phyloP scores from a whole-genome alignment of 164 flowering plant species.

The Chimonanthus praecox region DNA sequence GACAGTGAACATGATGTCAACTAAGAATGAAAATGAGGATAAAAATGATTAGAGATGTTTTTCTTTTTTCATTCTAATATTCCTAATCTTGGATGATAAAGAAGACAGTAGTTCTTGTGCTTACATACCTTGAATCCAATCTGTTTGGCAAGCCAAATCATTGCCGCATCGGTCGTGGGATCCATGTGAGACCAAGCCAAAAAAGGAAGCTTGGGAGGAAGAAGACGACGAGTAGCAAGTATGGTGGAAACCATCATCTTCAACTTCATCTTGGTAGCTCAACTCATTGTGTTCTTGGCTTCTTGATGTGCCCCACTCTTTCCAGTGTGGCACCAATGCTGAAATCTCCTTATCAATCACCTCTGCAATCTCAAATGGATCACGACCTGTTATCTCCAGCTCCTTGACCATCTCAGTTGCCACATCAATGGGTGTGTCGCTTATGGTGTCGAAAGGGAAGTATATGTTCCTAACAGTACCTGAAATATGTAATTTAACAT shows the following conservation, averaged over 20 bases:
- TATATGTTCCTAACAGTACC: conserved; percentile 49
- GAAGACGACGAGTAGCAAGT: conserved; percentile 33
- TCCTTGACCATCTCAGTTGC: conserved; percentile 87
- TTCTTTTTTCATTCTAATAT: no score
- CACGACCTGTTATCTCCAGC: conserved; percentile 60
- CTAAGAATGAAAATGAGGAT: no score
- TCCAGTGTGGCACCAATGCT: conserved; percentile 50
- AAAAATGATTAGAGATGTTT: no score
- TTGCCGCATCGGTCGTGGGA: conserved; percentile 11
- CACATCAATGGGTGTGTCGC: conserved; percentile 72
- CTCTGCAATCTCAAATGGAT: conserved; percentile 60
- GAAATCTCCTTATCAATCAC: conserved; percentile 70
- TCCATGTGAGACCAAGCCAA: conserved; percentile 18
- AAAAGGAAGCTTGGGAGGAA: conserved; percentile 53
- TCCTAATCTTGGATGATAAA: no score
- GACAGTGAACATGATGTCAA: no score
- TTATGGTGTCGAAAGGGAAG: conserved; percentile 62
- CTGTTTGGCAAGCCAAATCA: conserved; percentile 4
- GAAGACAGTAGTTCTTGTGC: no score
- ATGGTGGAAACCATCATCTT: conserved; percentile 35
- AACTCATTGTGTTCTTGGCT: conserved; percentile 34
- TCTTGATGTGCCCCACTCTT: conserved; percentile 17
- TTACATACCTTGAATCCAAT: conserved; percentile 50
- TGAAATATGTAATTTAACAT: conserved; percentile 11
- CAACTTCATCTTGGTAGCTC: conserved; percentile 33